These are phyloP conservation scores for Claviceps sorghi DNA, from an alignment of 2,329 filamentous ascomycete species.

Conservation along the genomic window DNA sequence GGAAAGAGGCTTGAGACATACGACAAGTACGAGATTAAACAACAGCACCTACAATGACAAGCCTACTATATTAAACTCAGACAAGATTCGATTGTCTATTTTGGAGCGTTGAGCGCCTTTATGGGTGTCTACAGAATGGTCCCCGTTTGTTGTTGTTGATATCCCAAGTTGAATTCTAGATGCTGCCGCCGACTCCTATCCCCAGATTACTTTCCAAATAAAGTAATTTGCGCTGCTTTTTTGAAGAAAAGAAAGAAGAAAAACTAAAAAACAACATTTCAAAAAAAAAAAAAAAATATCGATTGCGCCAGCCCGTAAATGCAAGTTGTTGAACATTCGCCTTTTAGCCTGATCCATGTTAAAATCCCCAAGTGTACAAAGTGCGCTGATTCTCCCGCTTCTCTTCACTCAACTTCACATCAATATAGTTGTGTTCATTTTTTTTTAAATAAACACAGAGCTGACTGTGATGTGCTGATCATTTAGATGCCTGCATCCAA, in stretches of 20 bases:
- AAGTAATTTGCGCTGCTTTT: neutral
- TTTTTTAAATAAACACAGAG: neutral
- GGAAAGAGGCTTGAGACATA: neutral
- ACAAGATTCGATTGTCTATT: neutral
- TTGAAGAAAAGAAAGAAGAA: neutral
- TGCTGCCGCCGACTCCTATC: constrained; percentile 8
- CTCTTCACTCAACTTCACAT: neutral
- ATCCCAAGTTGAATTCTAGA: constrained; percentile 4
- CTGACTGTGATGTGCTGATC: neutral
- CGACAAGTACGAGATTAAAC: neutral
- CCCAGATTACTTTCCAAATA: neutral
- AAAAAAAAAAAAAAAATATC: constrained; percentile 4
- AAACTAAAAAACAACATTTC: neutral
- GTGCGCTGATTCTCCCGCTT: constrained; percentile 2
- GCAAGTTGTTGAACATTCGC: constrained; percentile 16
- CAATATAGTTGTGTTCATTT: neutral
- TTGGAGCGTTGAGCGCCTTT: constrained; percentile 9
- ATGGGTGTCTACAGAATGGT: neutral
- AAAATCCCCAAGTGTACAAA: constrained; percentile 8
- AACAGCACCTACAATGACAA: neutral
- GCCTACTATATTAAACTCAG: neutral
- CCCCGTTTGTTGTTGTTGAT: neutral
- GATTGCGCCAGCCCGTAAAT: constrained; percentile 11
- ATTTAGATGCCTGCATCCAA: constrained; percentile 41
- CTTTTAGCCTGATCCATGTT: constrained; percentile 10